A percentile compares a stretch with the other conserved stretches of the same genome.
phyloP scores from a whole-genome alignment of 208 protist species.

The Zelonia costaricensis region DNA sequence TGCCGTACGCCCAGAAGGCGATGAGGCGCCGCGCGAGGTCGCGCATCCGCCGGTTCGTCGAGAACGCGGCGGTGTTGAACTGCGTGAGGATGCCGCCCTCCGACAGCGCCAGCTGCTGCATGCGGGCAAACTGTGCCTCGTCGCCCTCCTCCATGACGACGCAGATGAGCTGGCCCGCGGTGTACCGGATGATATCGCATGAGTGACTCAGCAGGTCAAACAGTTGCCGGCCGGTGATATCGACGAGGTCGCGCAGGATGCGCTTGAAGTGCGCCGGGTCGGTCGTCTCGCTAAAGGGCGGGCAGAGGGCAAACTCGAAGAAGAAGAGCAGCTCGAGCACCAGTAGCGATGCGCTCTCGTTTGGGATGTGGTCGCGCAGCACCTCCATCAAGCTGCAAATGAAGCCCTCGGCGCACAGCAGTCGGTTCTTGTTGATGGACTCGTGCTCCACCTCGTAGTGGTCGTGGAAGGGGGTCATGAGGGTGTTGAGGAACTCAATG shows the following conservation, averaged over 20 bases:
- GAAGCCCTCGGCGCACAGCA: slow-evolving; percentile 77
- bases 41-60: slow-evolving; percentile 56
- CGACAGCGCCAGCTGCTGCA: slow-evolving; percentile 84
- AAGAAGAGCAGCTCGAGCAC: slow-evolving; percentile 85
- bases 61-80: slow-evolving; percentile 84
- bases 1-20: slow-evolving; percentile 85
- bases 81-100: slow-evolving; percentile 89
- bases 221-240: slow-evolving; percentile 65
- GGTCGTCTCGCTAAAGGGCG: slow-evolving; percentile 90
- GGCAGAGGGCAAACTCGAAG: slow-evolving; percentile 90
- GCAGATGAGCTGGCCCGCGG: slow-evolving; percentile 88
- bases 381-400: slow-evolving; percentile 65
- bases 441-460: slow-evolving; percentile 91
- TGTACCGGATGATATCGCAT: slow-evolving; percentile 81
- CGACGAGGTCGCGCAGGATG: slow-evolving; percentile 67
- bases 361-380: slow-evolving; percentile 66
- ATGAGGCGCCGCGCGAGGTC: slow-evolving; percentile 88
- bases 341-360: slow-evolving; percentile 81
- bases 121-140: slow-evolving; percentile 70
- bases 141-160: slow-evolving; percentile 92
- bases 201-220: slow-evolving; percentile 79
- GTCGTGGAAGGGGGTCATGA: slow-evolving; percentile 95
- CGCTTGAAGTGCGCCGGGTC: slow-evolving; percentile 65
- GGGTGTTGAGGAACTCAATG: slow-evolving; percentile 86
- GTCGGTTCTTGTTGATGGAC: slow-evolving; percentile 85